Base-by-base conservation (phyloP, 2,329 filamentous ascomycete genomes). In the Thelonectria discophora region DNA sequence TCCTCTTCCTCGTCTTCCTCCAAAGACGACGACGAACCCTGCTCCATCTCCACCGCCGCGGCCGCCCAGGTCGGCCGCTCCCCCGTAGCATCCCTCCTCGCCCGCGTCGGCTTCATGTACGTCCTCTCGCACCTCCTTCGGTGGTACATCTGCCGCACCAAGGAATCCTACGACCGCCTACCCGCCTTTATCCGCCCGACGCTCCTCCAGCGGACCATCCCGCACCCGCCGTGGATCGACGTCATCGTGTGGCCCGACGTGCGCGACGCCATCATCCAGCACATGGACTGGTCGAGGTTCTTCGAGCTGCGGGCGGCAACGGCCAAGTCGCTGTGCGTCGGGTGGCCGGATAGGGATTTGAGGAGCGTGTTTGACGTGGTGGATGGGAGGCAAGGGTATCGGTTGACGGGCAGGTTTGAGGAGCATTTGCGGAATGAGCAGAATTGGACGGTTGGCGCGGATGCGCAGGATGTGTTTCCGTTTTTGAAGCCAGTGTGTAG, bases 181-280 rank as follows among this genome's bases (percentile, higher is more conserved):
- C 70, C 70, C 4, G 63, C 45, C 1, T 71, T 65, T 43, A 53
- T 72, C 20, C 50, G 59, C 15, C 69, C 70, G 5, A 73, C 68
- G 1, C 59, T 65, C 10, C 62, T 72, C 8, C 71, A 73, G 40
- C 52, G 60, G 9, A 71, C 62, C 6, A 63, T 70, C 2, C 66
- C 70, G 1, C 70, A 72, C 47, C 70, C 71, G 1, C 60, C 67
- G 1, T 73, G 71, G 71, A 64, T 72, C 37, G 69, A 72, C 49
- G 58, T 65, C 5, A 63, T 73, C 12, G 59, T 65, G 2, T 69
- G 65, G 63, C 66, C 66, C 9, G 55, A 67, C 5, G 49, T 65
- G 9, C 60, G 67, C 3, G 66, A 68, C 39, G 60, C 47, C 30
- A 58, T 70, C 37, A 70, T 70, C 42, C 55, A 64, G 21, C 52